Evolutionary conservation across 2,329 filamentous ascomycete genomes (phyloP).

Genomic region (Penicillium concentricum): DNA sequence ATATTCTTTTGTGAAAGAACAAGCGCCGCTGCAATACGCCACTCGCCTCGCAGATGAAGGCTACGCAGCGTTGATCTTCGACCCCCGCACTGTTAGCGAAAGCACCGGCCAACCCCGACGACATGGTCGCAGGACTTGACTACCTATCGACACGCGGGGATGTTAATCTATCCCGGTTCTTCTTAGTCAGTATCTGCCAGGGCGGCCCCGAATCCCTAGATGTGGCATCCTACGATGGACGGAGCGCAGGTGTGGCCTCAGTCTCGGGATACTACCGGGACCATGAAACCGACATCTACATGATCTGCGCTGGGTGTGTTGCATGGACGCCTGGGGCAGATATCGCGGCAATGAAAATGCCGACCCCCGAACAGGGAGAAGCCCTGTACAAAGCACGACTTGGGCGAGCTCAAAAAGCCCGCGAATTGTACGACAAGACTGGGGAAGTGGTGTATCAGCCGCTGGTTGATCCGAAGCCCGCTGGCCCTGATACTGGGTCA

Average conservation of each 20-base stretch:
- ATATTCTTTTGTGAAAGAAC: slow-evolving; percentile 33
- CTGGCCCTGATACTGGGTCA: slow-evolving; percentile 23
- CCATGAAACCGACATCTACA: slow-evolving; percentile 31
- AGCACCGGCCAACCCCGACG: slow-evolving; percentile 31
- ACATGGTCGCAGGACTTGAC: slow-evolving; percentile 27
- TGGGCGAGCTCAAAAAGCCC: slow-evolving; percentile 25
- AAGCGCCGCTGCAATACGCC: slow-evolving; percentile 31
- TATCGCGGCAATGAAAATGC: slow-evolving; percentile 27
- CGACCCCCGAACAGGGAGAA: slow-evolving; percentile 29
- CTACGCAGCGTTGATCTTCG: slow-evolving; percentile 33
- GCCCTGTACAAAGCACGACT: slow-evolving; percentile 26
- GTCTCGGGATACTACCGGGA: slow-evolving; percentile 30
- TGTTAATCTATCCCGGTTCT: slow-evolving; percentile 25
- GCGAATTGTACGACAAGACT: slow-evolving; percentile 27
- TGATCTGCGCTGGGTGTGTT: slow-evolving; percentile 33
- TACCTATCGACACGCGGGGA: slow-evolving; percentile 27
- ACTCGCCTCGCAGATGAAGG: slow-evolving; percentile 33
- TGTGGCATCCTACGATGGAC: slow-evolving; percentile 29
- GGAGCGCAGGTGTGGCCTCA: slow-evolving; percentile 22
- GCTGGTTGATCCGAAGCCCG: slow-evolving; percentile 23
- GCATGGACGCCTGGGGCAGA: slow-evolving; percentile 23
- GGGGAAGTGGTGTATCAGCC: slow-evolving; percentile 31
- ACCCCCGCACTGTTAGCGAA: slow-evolving; percentile 33
- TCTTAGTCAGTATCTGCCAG: slow-evolving; percentile 32
- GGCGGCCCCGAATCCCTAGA: slow-evolving; percentile 31